Conservation (phyloP, 257 asterid genomes). For the Nicotiana tabacum region DNA sequence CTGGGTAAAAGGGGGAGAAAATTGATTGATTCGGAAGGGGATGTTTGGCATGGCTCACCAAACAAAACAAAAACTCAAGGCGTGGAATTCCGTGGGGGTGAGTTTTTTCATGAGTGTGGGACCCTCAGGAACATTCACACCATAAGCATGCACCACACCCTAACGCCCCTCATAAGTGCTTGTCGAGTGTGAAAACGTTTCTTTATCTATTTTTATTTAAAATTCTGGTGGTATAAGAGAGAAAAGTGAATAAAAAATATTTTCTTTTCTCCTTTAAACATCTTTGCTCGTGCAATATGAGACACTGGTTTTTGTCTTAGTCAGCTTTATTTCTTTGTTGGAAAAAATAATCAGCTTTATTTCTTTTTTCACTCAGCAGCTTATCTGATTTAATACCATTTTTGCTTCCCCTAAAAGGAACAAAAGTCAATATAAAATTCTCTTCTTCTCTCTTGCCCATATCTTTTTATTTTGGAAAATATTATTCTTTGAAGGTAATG, state of each 20-base stretch:
- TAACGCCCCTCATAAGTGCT: conserved; percentile 33
- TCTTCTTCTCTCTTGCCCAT: background rate
- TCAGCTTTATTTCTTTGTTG: conserved; percentile 1
- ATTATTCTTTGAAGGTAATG: background rate
- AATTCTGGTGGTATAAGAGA: background rate
- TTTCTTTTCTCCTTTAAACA: background rate
- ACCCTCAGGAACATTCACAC: background rate
- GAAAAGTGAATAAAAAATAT: background rate
- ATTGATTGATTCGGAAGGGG: background rate
- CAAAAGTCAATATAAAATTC: conserved; percentile 25
- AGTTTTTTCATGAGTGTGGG: background rate
- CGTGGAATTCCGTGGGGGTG: conserved; percentile 19
- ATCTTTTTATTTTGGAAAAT: background rate
- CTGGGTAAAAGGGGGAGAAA: background rate
- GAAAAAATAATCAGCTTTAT: no score
- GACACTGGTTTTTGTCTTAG: conserved; percentile 7
- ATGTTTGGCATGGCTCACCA: conserved; percentile 28
- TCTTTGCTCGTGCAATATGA: background rate
- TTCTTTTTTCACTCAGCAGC: conserved; percentile 5
- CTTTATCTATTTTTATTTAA: background rate
- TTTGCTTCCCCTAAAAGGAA: conserved; percentile 36
- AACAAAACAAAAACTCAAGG: conserved; percentile 10
- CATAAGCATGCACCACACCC: conserved; percentile 13
- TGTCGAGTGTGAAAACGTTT: conserved; percentile 54
- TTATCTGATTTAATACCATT: conserved; percentile 2